Conservation (phyloP, 2,329 filamentous ascomycete genomes). For the Pleomassaria siparia region DNA sequence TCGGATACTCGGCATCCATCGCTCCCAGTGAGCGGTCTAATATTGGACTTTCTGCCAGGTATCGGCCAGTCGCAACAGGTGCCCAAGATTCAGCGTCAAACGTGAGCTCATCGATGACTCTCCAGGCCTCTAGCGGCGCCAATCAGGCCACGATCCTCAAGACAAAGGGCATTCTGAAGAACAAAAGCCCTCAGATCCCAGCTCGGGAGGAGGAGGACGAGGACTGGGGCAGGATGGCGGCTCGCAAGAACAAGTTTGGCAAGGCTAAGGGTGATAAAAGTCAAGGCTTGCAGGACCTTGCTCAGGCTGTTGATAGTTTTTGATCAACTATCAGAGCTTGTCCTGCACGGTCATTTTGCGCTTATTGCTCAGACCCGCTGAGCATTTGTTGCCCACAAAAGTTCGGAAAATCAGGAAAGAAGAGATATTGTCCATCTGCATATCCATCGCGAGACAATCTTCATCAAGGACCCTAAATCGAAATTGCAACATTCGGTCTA, state of each 20-base stretch:
- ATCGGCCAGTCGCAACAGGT: conserved; percentile 75
- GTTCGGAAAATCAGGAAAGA: no score
- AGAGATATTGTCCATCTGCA: no score
- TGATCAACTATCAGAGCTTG: not conserved
- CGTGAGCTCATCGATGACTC: conserved; percentile 27
- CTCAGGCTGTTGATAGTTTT: conserved; percentile 15
- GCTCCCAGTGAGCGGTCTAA: conserved; percentile 96
- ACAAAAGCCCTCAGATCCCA: conserved; percentile 16
- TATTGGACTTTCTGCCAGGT: conserved; percentile 83
- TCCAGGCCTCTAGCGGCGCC: conserved; percentile 31
- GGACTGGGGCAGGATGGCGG: conserved; percentile 35
- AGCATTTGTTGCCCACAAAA: no score
- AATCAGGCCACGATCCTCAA: conserved; percentile 14
- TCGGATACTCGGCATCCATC: conserved; percentile 82
- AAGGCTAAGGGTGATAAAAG: conserved; percentile 18
- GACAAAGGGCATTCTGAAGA: conserved; percentile 40
- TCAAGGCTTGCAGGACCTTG: conserved; percentile 27
- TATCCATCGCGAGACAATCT: no score
- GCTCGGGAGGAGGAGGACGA: conserved; percentile 30
- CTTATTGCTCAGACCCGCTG: no score
- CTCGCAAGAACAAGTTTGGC: conserved; percentile 30
- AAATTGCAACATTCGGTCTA: no score
- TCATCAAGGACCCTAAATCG: no score
- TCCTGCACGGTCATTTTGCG: no score
- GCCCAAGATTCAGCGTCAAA: conserved; percentile 26